These are phyloP conservation scores for Apiospora kogelbergensis DNA, from an alignment of 2,329 filamentous ascomycete genomes.

Conservation along the genomic window DNA sequence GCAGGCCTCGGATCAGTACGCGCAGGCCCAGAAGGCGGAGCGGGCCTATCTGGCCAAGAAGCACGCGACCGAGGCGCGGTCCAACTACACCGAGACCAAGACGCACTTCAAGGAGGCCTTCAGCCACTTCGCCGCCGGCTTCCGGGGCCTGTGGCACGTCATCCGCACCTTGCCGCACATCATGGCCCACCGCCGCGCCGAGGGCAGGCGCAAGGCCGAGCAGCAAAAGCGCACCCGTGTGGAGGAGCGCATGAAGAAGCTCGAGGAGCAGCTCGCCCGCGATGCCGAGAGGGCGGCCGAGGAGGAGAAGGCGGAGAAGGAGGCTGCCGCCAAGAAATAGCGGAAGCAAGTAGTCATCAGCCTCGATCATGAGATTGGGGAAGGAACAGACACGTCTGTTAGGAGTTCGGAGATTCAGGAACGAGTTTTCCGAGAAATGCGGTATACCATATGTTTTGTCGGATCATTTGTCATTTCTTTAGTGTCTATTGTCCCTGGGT, in stretches of 20 bases:
- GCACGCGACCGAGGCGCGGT: neutral
- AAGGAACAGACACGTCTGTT: neutral
- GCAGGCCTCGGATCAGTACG: slow-evolving; percentile 6
- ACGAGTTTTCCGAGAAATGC: neutral
- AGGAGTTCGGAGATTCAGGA: neutral
- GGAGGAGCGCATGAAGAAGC: slow-evolving; percentile 8
- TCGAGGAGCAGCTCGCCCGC: neutral
- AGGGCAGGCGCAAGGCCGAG: neutral
- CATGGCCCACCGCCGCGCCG: neutral
- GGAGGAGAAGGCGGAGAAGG: neutral
- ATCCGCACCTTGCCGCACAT: neutral
- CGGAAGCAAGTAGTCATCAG: too few relatives aligned
- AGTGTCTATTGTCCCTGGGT: neutral
- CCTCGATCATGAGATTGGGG: neutral
- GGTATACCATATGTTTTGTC: neutral
- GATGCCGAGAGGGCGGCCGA: neutral
- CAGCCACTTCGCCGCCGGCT: neutral
- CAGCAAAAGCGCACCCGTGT: neutral
- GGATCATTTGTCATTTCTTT: neutral
- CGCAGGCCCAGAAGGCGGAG: neutral
- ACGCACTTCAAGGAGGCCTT: slow-evolving; percentile 6
- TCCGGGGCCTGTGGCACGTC: neutral
- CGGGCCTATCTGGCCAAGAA: slow-evolving; percentile 2
- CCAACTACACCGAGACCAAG: slow-evolving; percentile 2
- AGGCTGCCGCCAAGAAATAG: neutral